Evolutionary conservation across 257 asterid genomes (phyloP), one percentile per base, ranked within the genome.

Genomic region (Verbena officinalis): DNA sequence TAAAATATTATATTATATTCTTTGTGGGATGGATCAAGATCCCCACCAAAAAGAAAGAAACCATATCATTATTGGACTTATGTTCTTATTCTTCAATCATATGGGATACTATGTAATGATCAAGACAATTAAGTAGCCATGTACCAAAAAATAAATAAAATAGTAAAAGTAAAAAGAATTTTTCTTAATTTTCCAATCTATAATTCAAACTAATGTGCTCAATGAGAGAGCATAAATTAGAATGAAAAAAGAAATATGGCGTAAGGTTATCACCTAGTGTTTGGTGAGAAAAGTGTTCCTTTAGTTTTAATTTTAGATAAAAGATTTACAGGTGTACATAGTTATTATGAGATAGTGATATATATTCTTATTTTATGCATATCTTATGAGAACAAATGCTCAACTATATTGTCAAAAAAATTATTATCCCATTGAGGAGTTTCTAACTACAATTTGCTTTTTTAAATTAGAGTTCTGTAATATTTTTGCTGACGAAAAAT

Each of bases 81-180:
- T 51, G 64, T 69, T 69, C 46, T 69, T 61, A 61, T 69, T 69
- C 75, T 52, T 69, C 69, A 61, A 69, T 39, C 74, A 69, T 60
- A 59, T 50, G 67, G 68, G 10, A 68, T 42, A 40, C 30, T 16
- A 24, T 46, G 60, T 36, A 38, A 68, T 68, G 14, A 58, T 22
- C 27, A 31, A 30, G 49, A 5, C 5, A 7, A 36, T 30, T 30
- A 7, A 27, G 1, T 21, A 12, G 19, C 31, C 39, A 34, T 17
- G 4, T 11, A 2, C 34, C 1, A 33, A 15, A 34, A 27, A 0
- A 10, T 14, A 20, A 21, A 31, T 1, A 9, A 55, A 20, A 14
- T 1, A 4, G 31, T 15, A 6, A n/a, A n/a, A 11, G 10, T 8
- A 57, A 16, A 34, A 0, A 8, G 4, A 27, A n/a, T 4, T 9